A percentile compares a stretch with the other conserved stretches of the same genome.
These are phyloP conservation scores for Aureobasidium pullulans DNA, from an alignment of 2,329 filamentous ascomycete species.

Conservation along the genomic window DNA sequence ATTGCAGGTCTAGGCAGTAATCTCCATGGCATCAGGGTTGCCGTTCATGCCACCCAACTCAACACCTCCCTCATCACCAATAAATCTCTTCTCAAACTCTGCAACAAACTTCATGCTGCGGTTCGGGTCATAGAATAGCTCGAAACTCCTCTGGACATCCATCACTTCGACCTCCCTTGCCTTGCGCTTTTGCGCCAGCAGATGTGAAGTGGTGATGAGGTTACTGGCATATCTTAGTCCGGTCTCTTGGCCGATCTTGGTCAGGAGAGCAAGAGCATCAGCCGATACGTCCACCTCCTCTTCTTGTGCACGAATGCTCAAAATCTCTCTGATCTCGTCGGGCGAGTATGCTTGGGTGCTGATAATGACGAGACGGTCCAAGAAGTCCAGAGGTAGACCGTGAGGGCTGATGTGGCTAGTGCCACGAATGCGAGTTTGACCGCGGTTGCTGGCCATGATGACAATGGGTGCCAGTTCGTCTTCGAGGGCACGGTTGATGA, in stretches of 20 bases:
- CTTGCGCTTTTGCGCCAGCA: conserved; percentile 78
- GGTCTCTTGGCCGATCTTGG: conserved; percentile 90
- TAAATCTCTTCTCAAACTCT: conserved; percentile 86
- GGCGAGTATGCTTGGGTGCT: conserved; percentile 77
- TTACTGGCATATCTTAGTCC: conserved; percentile 96
- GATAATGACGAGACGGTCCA: conserved; percentile 93
- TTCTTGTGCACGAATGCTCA: conserved; percentile 86
- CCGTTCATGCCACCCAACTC: conserved; percentile 54
- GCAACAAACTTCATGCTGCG: conserved; percentile 85
- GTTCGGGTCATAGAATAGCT: conserved; percentile 83
- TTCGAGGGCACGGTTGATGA: conserved; percentile 94
- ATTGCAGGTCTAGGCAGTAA: conserved; percentile 38
- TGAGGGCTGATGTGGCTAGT: conserved; percentile 86
- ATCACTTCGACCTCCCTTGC: conserved; percentile 75
- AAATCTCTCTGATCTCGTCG: conserved; percentile 86
- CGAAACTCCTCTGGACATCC: conserved; percentile 89
- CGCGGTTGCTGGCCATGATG: conserved; percentile 98
- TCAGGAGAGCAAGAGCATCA: conserved; percentile 84
- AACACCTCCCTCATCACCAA: conserved; percentile 77
- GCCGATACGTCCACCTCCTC: conserved; percentile 89
- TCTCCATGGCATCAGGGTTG: conserved; percentile 57
- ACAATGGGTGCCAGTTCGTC: conserved; percentile 92
- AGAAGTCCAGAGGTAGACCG: conserved; percentile 87
- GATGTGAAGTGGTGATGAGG: conserved; percentile 87
- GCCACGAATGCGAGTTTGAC: conserved; percentile 82